Evolutionary conservation across 768 basidiomycete species (phyloP).

Genomic region (Imleria badia): DNA sequence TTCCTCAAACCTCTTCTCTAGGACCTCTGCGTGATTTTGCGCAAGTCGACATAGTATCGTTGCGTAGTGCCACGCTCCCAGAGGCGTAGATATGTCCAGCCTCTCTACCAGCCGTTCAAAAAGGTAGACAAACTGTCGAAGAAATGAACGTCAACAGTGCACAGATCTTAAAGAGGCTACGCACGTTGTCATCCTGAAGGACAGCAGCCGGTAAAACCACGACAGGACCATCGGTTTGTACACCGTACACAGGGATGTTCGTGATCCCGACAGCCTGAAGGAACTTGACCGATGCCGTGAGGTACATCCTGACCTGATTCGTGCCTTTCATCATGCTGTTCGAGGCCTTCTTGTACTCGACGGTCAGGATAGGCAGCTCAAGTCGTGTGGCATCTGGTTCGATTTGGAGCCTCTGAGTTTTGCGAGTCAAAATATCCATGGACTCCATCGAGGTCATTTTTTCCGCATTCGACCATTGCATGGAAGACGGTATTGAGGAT

Average conservation of each 20-base stretch:
- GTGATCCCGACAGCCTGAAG: conserved; percentile 4
- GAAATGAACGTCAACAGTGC: not conserved
- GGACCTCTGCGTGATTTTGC: not conserved
- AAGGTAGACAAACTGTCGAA: no score
- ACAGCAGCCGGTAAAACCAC: conserved; percentile 2
- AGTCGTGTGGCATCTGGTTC: not conserved
- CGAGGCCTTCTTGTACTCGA: conserved; percentile 1
- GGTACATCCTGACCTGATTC: conserved; percentile 7
- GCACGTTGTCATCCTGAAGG: not conserved
- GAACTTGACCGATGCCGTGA: conserved; percentile 9
- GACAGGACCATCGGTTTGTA: conserved; percentile 4
- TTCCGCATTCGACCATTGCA: not conserved
- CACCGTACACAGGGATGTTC: conserved; percentile 1
- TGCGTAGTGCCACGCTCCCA: conserved; percentile 10
- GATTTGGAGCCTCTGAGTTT: not conserved
- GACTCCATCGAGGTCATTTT: not conserved
- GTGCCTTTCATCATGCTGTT: not conserved
- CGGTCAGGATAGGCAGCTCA: conserved; percentile 5
- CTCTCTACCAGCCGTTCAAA: no score
- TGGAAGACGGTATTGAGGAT: not conserved
- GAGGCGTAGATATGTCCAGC: conserved; percentile 2
- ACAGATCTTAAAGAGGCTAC: not conserved
- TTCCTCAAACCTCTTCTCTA: not conserved
- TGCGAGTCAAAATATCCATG: not conserved
- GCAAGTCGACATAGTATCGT: conserved; percentile 10